phyloP scores from a whole-genome alignment of 331 rosid genomes.

The Erythrophleum ivorense region DNA sequence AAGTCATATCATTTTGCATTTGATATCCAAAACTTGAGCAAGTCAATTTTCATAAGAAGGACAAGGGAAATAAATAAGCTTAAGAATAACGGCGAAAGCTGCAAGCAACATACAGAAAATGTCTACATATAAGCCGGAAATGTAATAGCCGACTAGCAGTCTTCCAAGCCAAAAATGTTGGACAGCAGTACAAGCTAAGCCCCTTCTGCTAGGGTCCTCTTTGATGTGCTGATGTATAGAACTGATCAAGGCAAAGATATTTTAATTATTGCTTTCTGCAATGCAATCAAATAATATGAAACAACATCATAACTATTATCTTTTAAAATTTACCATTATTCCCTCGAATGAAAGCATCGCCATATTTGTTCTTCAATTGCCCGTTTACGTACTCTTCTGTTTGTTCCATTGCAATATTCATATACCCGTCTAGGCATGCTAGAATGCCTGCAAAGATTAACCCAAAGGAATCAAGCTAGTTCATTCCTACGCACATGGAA shows the following conservation, averaged over 20 bases:
- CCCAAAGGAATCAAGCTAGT: not conserved
- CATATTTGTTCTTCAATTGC: constrained; percentile 87
- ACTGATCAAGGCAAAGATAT: constrained; percentile 54
- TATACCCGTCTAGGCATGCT: constrained; percentile 42
- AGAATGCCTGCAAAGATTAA: constrained; percentile 13
- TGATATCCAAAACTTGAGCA: not conserved
- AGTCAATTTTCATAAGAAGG: not conserved
- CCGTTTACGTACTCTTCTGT: constrained; percentile 96
- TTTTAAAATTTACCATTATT: constrained; percentile 66
- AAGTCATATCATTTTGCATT: not conserved
- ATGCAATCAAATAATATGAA: constrained; percentile 32
- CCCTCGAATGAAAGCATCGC: constrained; percentile 94
- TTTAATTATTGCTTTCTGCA: constrained; percentile 8
- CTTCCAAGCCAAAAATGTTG: constrained; percentile 18
- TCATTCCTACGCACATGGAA: not conserved
- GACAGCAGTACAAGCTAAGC: constrained; percentile 47
- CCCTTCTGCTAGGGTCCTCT: constrained; percentile 86
- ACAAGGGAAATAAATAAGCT: not conserved
- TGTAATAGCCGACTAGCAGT: not conserved
- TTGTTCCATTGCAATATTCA: constrained; percentile 78
- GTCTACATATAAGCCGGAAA: constrained; percentile 12
- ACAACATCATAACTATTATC: not conserved
- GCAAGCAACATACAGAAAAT: not conserved
- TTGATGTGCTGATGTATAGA: constrained; percentile 88
- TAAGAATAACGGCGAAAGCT: constrained; percentile 17